Evolutionary conservation across 2,329 filamentous ascomycete genomes (phyloP).

Genomic region (Verticillium albo-atrum): DNA sequence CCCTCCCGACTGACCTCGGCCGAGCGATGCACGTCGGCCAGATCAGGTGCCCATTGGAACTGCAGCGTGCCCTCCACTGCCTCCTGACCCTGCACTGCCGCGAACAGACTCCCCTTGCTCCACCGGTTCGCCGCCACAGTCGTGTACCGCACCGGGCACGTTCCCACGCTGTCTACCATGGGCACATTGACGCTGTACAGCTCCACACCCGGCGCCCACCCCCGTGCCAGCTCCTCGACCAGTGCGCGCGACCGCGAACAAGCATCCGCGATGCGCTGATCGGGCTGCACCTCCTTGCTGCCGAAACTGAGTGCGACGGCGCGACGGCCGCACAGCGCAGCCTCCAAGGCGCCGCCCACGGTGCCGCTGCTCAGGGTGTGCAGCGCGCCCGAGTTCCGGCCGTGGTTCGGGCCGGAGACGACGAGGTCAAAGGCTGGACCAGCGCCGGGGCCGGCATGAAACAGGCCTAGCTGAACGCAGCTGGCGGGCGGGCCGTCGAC

Average conservation of each 20-base stretch:
- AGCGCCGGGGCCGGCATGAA: slow-evolving; percentile 38
- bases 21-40: slow-evolving; percentile 11
- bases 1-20: slow-evolving; percentile 10
- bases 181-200: slow-evolving; percentile 68
- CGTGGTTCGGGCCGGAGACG: slow-evolving; percentile 56
- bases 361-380: slow-evolving; percentile 56
- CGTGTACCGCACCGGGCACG: slow-evolving; percentile 61
- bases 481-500: slow-evolving; percentile 56
- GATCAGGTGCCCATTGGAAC: slow-evolving; percentile 12
- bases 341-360: slow-evolving; percentile 54
- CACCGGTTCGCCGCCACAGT: slow-evolving; percentile 66
- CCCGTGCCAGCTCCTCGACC: slow-evolving; percentile 56
- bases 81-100: slow-evolving; percentile 4
- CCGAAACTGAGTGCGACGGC: slow-evolving; percentile 67
- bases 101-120: slow-evolving; percentile 39
- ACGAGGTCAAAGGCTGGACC: slow-evolving; percentile 49
- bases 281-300: slow-evolving; percentile 63
- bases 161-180: slow-evolving; percentile 54
- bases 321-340: slow-evolving; percentile 47
- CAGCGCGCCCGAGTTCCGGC: slow-evolving; percentile 54
- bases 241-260: slow-evolving; percentile 55
- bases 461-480: slow-evolving; percentile 56
- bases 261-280: slow-evolving; percentile 57
- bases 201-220: slow-evolving; percentile 55
- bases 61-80: slow-evolving; percentile 3